Base-by-base conservation (phyloP, 257 asterid genomes). In the Phtheirospermum japonicum region DNA sequence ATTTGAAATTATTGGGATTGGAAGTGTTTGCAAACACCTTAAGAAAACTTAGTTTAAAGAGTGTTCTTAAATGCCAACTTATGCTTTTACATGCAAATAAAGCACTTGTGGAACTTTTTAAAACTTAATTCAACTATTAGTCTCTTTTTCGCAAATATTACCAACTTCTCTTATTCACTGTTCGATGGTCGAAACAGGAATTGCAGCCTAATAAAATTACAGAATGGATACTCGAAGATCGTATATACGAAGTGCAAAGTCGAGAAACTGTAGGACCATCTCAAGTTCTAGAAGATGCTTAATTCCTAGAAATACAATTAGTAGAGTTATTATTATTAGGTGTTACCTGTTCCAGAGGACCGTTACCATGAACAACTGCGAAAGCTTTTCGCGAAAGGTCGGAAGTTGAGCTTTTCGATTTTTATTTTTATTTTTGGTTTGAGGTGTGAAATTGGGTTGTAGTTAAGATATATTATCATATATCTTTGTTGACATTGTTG, bases 201-300 rank as follows among this genome's bases (percentile, higher is more conserved):
- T 83, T 72, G 88, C 88, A 66, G 85, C 86, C 60, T 83, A 85
- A 84, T 83, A 73, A 71, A 58, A 59, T 65, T 52, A 48, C 71
- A 42, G 59, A 54, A 59, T 61, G 70, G 85, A 60, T 68, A 71
- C 72, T 63, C 51, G 42, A 59, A 67, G 71, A 59, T 68, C 59
- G 57, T 64, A 59, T 67, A 57, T 65, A 74, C 79, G 63, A n/a
- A 63, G 77, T 26, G 61, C 59, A 28, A 76, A 72, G 72, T 34
- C 67, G 54, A 72, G 66, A 61, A 48, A 1, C 49, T 59, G 55
- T 64, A 71, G 74, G 72, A 68, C 49, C 66, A 65, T 54, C 71
- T 64, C 69, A 26, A 63, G 70, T 65, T 64, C 64, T 52, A 23
- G 60, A 68, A 70, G 73, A 48, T 48, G 10, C 55, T 72, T 23